Conservation (phyloP, 1,139 yeast genomes). For the Blastobotrys niveus region DNA sequence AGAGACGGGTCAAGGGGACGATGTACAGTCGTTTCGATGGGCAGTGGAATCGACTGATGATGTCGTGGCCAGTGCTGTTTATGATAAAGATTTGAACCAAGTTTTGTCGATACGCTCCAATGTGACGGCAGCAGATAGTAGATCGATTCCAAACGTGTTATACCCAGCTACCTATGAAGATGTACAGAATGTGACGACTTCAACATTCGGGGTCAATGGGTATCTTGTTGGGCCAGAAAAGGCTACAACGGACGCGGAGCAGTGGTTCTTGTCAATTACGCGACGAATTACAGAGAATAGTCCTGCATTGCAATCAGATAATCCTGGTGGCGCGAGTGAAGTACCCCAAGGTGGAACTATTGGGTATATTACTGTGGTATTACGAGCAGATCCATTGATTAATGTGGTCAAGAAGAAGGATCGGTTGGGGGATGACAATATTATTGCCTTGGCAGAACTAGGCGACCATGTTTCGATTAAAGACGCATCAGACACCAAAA, state of each 20-base stretch:
- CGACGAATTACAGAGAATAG: constrained; percentile 25
- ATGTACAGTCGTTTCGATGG: constrained; percentile 19
- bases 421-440: constrained; percentile 22
- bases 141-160: constrained; percentile 19
- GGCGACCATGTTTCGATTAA: constrained; percentile 4
- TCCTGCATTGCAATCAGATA: constrained; percentile 20
- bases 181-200: constrained; percentile 9
- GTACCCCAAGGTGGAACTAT: constrained; percentile 36
- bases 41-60: constrained; percentile 27
- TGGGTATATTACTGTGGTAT: constrained; percentile 67
- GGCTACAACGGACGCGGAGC: neutral
- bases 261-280: constrained; percentile 19
- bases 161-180: constrained; percentile 21
- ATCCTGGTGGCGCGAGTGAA: constrained; percentile 11
- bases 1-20: constrained; percentile 1
- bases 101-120: constrained; percentile 16
- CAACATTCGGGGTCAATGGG: constrained; percentile 17
- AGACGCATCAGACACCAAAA: neutral
- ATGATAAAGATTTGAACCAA: constrained; percentile 18
- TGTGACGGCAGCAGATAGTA: constrained; percentile 7
- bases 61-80: constrained; percentile 25
- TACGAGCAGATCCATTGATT: constrained; percentile 52
- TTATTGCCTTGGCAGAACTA: constrained; percentile 27
- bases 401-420: constrained; percentile 46
- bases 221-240: constrained; percentile 24